Evolutionary conservation across 2,329 filamentous ascomycete species (phyloP), one percentile per base, ranked within the genome.

Genomic region (Ilyonectria mors-panacis): DNA sequence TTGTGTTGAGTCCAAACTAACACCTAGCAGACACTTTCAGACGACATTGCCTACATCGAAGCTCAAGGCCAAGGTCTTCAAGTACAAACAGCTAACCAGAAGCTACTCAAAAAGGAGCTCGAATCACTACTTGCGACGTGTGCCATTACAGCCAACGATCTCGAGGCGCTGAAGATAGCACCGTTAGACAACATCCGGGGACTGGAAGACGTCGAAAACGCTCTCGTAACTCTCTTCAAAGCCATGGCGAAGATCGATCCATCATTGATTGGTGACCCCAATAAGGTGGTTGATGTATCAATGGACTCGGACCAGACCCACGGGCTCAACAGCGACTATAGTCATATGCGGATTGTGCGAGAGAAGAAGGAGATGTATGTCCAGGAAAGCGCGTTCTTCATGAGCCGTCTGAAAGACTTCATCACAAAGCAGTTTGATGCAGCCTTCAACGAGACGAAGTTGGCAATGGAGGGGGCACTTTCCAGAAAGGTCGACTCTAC

Each of bases 41-140:
- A 98, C 56, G 96, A 99, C 75, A 97, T 99, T 74, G 92, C 94
- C 4, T 98, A 97, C 78, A 98, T 99, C 71, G 96, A 99, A 83
- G 94, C 96, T 2, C 96, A 99, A 81, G 95, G 94, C 7, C 95
- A 99, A 82, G 96, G 96, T 84, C 85, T 99, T 53, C 96, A 99
- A 77, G 95, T 99, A 7, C 96, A 98, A 81, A 95, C 95, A 21
- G 94, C 96, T 45, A 99, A 99, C 75, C 96, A 99, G 79, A 97
- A 97, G 79, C 87, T 97, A 30, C 87, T 99, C 53, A 94, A 95
- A 79, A 93, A 92, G 69, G 96, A 99, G 80, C 87, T 99, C 2
- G 91, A 97, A 78, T 93, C 92, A 37, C 85, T 98, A n/a, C 87
- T 99, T 26, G 91, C 95, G 72, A 98, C 94, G 0, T 95, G 97